A percentile compares a stretch with the other conserved stretches of the same genome.
These are phyloP conservation scores for Citrus medica DNA, from an alignment of 345 rosid species.

Conservation along the genomic window DNA sequence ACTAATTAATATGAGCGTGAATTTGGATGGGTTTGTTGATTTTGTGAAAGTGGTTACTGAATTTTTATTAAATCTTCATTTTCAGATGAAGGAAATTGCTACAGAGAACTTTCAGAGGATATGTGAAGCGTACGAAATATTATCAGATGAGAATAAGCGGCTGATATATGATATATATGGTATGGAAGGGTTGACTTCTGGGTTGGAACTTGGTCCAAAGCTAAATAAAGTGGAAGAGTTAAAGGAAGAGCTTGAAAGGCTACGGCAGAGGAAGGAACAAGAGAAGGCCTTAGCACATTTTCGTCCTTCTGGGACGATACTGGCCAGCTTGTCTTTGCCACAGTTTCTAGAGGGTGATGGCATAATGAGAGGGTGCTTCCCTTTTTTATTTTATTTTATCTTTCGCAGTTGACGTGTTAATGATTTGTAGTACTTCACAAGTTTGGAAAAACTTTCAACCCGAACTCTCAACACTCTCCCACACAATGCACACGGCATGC, in stretches of 20 bases:
- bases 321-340: constrained; percentile 70
- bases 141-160: constrained; percentile 81
- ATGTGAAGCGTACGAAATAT: constrained; percentile 85
- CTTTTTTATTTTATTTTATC: neutral
- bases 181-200: constrained; percentile 85
- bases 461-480: neutral
- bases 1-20: neutral
- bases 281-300: constrained; percentile 63
- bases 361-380: constrained; percentile 76
- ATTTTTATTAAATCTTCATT: neutral
- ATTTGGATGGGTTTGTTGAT: neutral
- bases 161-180: constrained; percentile 87
- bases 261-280: constrained; percentile 59
- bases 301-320: constrained; percentile 61
- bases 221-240: constrained; percentile 77
- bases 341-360: constrained; percentile 74
- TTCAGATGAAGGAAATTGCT: constrained; percentile 90
- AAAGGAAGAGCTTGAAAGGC: constrained; percentile 76
- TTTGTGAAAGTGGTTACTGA: neutral
- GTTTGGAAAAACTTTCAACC: neutral
- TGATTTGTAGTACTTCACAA: neutral
- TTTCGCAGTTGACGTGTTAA: constrained; percentile 3
- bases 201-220: constrained; percentile 87
- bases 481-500: neutral
- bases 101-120: constrained; percentile 86